Conservation (phyloP, 2,329 filamentous ascomycete genomes). For the Neonectria neomacrospora region DNA sequence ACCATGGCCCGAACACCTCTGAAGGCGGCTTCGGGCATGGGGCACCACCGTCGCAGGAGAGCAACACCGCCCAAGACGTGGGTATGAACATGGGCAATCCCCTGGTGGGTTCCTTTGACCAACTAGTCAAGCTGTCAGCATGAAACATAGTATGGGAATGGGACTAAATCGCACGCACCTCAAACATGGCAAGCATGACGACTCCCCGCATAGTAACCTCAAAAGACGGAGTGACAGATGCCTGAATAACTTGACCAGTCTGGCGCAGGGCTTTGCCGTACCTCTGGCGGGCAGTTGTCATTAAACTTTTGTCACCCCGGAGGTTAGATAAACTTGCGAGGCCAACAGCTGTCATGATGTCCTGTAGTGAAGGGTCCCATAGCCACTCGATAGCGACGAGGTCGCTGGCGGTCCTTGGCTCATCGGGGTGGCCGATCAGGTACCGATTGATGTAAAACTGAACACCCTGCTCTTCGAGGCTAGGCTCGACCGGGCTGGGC, state of each 20-base stretch:
- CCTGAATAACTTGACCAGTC: constrained; percentile 55
- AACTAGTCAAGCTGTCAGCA: constrained; percentile 47
- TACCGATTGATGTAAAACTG: constrained; percentile 64
- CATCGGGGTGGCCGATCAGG: constrained; percentile 62
- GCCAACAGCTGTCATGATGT: constrained; percentile 67
- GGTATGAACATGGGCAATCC: constrained; percentile 63
- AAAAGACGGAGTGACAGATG: constrained; percentile 48
- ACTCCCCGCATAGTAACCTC: constrained; percentile 63
- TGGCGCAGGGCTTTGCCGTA: constrained; percentile 65
- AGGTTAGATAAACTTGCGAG: constrained; percentile 68
- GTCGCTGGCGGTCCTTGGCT: constrained; percentile 54
- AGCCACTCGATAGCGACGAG: constrained; percentile 52
- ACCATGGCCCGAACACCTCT: constrained; percentile 63
- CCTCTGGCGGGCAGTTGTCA: constrained; percentile 59
- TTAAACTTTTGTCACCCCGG: constrained; percentile 57
- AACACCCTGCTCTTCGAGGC: constrained; percentile 58
- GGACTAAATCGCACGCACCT: constrained; percentile 56
- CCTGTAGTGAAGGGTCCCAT: constrained; percentile 54
- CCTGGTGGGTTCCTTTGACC: constrained; percentile 59
- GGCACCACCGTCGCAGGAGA: constrained; percentile 61
- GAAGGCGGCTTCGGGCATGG: constrained; percentile 50
- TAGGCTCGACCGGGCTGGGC: constrained; percentile 52
- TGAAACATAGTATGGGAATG: constrained; percentile 1
- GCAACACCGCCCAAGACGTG: constrained; percentile 71
- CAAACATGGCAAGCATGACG: constrained; percentile 69